Evolutionary conservation across 192 early-diverging fungal species (phyloP).

Genomic region (Phlyctochytrium arcticum): DNA sequence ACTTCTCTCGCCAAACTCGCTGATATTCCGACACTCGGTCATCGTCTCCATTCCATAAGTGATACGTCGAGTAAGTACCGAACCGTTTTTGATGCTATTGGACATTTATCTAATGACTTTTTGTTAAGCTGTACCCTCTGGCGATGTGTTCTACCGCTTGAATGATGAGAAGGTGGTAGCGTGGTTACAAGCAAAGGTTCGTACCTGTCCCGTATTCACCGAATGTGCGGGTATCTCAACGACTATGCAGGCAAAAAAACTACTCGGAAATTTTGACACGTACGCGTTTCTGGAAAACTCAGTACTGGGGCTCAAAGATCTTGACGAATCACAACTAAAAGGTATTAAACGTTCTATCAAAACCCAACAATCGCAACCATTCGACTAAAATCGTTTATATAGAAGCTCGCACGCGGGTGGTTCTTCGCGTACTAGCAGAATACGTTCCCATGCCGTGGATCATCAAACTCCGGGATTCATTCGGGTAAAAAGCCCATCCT

Average conservation of each 20-base stretch:
- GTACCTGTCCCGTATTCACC: background rate
- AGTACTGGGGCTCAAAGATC: background rate
- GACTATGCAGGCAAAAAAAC: background rate
- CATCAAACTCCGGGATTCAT: constrained; percentile 1
- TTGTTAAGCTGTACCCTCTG: too few relatives aligned
- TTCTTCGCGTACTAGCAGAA: constrained; percentile 15
- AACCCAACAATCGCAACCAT: too few relatives aligned
- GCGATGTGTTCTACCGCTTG: constrained; percentile 4
- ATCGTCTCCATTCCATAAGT: too few relatives aligned
- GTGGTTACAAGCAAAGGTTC: constrained; percentile 22
- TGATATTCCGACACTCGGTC: background rate
- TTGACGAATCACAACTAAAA: constrained; percentile 4
- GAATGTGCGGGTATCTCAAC: background rate
- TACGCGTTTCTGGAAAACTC: constrained; percentile 10
- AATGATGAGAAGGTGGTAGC: constrained; percentile 21
- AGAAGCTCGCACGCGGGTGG: constrained; percentile 15
- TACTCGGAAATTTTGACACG: constrained; percentile 1
- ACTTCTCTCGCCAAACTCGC: background rate
- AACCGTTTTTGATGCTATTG: too few relatives aligned
- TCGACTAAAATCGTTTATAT: background rate
- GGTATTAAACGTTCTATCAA: background rate
- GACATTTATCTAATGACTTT: too few relatives aligned
- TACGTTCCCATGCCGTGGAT: constrained; percentile 8
- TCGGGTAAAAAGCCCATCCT: constrained; percentile 9
- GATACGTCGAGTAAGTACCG: too few relatives aligned